Evolutionary conservation across 2,329 filamentous ascomycete species (phyloP).

Genomic region (Talaromyces rugulosus): DNA sequence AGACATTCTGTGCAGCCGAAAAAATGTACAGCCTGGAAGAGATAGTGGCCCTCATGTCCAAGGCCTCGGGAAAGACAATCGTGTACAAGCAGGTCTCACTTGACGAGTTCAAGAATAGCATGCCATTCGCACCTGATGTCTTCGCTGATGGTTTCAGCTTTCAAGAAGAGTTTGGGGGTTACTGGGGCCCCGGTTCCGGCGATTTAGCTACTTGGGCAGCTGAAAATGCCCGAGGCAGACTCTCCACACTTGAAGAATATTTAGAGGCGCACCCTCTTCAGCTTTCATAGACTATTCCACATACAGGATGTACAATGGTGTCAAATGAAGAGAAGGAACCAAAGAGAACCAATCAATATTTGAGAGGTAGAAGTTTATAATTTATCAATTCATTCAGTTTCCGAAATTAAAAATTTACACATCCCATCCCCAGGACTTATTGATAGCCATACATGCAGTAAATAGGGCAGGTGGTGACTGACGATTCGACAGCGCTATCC

Average conservation of each 20-base stretch:
- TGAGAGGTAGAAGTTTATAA: too few species aligned
- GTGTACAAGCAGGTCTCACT: conserved; percentile 25
- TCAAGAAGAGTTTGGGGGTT: conserved; percentile 29
- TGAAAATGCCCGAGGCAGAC: conserved; percentile 21
- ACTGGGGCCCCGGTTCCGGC: conserved; percentile 31
- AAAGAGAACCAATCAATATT: too few species aligned
- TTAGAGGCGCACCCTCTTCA: background rate
- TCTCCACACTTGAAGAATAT: conserved; percentile 35
- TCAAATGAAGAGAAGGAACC: too few species aligned
- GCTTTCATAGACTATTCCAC: background rate
- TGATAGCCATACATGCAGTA: too few species aligned
- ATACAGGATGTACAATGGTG: too few species aligned
- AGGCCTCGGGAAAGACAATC: conserved; percentile 33
- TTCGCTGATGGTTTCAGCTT: conserved; percentile 24
- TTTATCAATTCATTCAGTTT: too few species aligned
- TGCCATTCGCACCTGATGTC: conserved; percentile 14
- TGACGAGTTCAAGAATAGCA: conserved; percentile 19
- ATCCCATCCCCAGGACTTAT: too few species aligned
- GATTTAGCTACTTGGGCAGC: conserved; percentile 26
- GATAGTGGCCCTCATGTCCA: conserved; percentile 28
- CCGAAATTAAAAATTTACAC: too few species aligned
- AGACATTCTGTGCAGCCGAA: conserved; percentile 32
- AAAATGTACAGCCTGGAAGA: conserved; percentile 28
- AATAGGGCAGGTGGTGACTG: too few species aligned
- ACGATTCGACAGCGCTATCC: too few species aligned